Evolutionary conservation across 768 basidiomycete genomes (phyloP).

Genomic region (Termitomyces bulborhizus): DNA sequence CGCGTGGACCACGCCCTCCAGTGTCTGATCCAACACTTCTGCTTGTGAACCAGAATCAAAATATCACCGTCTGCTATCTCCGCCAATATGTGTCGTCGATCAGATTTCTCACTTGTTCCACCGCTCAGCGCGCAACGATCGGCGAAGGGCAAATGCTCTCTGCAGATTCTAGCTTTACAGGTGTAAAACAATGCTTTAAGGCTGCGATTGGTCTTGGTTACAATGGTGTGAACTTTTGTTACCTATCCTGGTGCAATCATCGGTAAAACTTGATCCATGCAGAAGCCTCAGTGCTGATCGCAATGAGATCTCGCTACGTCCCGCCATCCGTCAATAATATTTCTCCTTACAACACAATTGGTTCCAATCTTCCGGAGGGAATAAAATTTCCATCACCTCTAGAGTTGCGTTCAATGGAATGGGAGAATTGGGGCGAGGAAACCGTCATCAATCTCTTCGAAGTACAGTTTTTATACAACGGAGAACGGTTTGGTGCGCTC

Average conservation of each 20-base stretch:
- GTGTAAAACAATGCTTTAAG: constrained; percentile 41
- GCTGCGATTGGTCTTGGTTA: constrained; percentile 60
- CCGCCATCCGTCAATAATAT: constrained; percentile 26
- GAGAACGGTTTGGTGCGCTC: constrained; percentile 34
- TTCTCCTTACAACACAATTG: constrained; percentile 33
- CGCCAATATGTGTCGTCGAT: constrained; percentile 38
- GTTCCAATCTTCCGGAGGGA: constrained; percentile 33
- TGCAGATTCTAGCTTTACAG: constrained; percentile 27
- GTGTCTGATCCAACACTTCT: constrained; percentile 50
- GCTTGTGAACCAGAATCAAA: constrained; percentile 60
- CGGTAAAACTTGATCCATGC: constrained; percentile 2
- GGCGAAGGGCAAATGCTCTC: constrained; percentile 25
- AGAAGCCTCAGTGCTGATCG: constrained; percentile 58
- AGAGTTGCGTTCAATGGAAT: constrained; percentile 26
- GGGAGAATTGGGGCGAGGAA: constrained; percentile 60
- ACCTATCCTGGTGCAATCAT: background rate
- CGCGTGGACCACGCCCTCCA: constrained; percentile 50
- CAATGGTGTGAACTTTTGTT: constrained; percentile 34
- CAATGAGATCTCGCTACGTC: constrained; percentile 50
- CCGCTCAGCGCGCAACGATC: constrained; percentile 34
- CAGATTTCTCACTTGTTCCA: constrained; percentile 42
- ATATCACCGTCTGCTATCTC: constrained; percentile 47
- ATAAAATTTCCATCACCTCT: constrained; percentile 18
- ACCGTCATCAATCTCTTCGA: constrained; percentile 55
- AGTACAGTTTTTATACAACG: constrained; percentile 46